These are phyloP conservation scores for Fraxinus anomala DNA, from an alignment of 257 asterid species.

Conservation along the genomic window DNA sequence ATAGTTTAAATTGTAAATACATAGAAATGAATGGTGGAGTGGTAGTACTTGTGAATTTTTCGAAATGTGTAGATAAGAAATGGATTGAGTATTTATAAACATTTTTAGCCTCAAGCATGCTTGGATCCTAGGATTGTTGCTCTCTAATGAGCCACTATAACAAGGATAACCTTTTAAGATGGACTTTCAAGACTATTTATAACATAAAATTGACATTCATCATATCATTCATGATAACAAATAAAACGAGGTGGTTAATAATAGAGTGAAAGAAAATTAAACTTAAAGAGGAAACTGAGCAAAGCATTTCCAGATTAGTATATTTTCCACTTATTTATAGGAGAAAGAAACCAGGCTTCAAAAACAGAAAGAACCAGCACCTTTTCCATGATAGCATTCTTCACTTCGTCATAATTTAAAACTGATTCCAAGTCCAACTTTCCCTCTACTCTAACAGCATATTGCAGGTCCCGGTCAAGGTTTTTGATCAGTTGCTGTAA, in stretches of 20 bases:
- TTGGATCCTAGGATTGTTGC: neutral
- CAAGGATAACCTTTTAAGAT: neutral
- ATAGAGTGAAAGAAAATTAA: slow-evolving; percentile 14
- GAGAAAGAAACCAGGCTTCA: slow-evolving; percentile 26
- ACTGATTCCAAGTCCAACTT: slow-evolving; percentile 79
- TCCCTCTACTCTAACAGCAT: slow-evolving; percentile 93
- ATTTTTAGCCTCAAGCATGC: neutral
- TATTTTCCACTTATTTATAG: slow-evolving; percentile 18
- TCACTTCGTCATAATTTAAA: slow-evolving; percentile 84
- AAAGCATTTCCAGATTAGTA: neutral
- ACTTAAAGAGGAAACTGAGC: slow-evolving; percentile 8
- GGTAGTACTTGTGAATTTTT: no score
- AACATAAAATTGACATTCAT: neutral
- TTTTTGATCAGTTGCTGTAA: slow-evolving; percentile 76
- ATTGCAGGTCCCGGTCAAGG: slow-evolving; percentile 97
- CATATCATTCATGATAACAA: slow-evolving; percentile 12
- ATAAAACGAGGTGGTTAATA: slow-evolving; percentile 7
- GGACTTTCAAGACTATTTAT: slow-evolving; percentile 7
- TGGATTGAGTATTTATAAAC: no score
- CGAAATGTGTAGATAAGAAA: no score
- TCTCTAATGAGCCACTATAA: neutral
- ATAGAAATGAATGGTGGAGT: no score
- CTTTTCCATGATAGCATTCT: slow-evolving; percentile 79
- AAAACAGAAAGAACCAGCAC: slow-evolving; percentile 41
- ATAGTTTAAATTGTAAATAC: no score